Percentiles rank a stretch among this genome's conserved stretches.
Evolutionary conservation across 1,139 yeast species (phyloP).

Genomic region (Pichia sp.): DNA sequence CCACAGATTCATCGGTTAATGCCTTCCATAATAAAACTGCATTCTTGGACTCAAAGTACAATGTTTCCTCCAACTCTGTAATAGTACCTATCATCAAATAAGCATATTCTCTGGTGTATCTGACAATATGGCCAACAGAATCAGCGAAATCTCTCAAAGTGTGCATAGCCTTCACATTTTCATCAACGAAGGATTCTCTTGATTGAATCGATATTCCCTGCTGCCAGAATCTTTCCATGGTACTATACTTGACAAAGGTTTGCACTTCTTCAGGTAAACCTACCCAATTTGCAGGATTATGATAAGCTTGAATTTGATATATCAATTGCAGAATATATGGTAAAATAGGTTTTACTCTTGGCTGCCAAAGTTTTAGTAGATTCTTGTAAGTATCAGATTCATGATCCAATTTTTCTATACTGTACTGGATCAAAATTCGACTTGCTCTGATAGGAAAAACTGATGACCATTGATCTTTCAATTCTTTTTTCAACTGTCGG

Average conservation of each 20-base stretch:
- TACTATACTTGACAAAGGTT: constrained; percentile 80
- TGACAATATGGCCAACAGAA: constrained; percentile 92
- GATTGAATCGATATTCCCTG: constrained; percentile 95
- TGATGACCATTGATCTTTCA: constrained; percentile 90
- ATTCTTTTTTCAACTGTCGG: constrained; percentile 60
- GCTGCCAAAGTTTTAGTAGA: constrained; percentile 80
- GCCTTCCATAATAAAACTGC: constrained; percentile 79
- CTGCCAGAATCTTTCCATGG: constrained; percentile 96
- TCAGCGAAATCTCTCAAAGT: constrained; percentile 96
- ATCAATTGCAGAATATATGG: constrained; percentile 86
- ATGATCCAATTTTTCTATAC: constrained; percentile 84
- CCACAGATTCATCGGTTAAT: constrained; percentile 77
- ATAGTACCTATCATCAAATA: constrained; percentile 86
- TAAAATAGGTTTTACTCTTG: constrained; percentile 83
- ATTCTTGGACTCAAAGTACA: constrained; percentile 80
- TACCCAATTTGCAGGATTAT: constrained; percentile 87
- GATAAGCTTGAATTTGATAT: constrained; percentile 90
- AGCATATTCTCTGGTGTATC: constrained; percentile 95
- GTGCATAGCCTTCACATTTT: constrained; percentile 88
- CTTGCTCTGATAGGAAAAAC: constrained; percentile 95
- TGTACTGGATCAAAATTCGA: constrained; percentile 87
- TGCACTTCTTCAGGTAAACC: constrained; percentile 86
- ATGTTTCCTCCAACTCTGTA: constrained; percentile 82
- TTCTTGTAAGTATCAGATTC: constrained; percentile 71
- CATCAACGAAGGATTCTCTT: constrained; percentile 91